Conservation (phyloP, 1,139 yeast species). For the Maudiozyma humilis region DNA sequence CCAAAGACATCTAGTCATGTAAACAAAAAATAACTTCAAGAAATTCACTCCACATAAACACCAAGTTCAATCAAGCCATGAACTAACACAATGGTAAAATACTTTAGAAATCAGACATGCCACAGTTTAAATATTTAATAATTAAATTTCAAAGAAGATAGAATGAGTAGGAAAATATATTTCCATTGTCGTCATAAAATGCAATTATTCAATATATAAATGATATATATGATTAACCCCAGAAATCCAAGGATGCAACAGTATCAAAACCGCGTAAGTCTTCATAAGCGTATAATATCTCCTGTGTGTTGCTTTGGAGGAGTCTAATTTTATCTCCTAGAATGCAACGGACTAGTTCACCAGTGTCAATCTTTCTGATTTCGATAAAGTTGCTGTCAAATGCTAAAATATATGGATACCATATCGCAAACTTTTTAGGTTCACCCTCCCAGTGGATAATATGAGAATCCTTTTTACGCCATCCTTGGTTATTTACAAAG, state of each 20-base stretch:
- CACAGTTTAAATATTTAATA: no score
- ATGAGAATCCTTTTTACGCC: conserved; percentile 94
- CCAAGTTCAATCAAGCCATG: no score
- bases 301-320: conserved; percentile 84
- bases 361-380: conserved; percentile 82
- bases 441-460: conserved; percentile 94
- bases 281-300: conserved; percentile 87
- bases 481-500: conserved; percentile 88
- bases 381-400: conserved; percentile 89
- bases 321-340: conserved; percentile 90
- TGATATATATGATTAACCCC: conserved; percentile 36
- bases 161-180: no score
- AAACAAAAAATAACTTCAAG: no score
- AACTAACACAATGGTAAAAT: no score
- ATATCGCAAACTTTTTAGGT: conserved; percentile 85
- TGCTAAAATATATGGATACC: conserved; percentile 87
- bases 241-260: conserved; percentile 84
- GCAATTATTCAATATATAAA: background rate
- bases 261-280: conserved; percentile 85
- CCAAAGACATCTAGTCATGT: no score
- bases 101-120: no score
- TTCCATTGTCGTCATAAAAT: background rate
- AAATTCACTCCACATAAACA: no score
- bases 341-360: conserved; percentile 77
- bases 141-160: no score